Evolutionary conservation across 345 rosid species (phyloP), one percentile per base, ranked within the genome.

Genomic region (Linum usitatissimum): DNA sequence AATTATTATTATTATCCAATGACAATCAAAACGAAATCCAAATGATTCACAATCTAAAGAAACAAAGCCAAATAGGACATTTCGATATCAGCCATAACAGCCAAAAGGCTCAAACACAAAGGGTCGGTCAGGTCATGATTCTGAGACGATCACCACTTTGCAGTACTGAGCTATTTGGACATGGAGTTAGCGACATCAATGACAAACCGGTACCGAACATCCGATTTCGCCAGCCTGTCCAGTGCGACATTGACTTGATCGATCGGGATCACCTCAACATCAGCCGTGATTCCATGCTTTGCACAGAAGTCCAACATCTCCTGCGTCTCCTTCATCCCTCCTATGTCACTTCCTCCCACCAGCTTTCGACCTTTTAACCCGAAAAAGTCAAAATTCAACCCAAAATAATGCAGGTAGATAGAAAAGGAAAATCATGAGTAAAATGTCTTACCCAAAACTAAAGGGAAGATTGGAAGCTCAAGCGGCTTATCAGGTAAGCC

Each of bases 301-400:
- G 89, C 96, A 34, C 98, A 91, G 53, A 91, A 91, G 63, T 85
- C 92, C 49, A 85, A 79, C 96, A 87, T 90, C 83, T 90, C 95
- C 61, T 85, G 90, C 0, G 90, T 90, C 77, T 90, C 97, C 61
- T 84, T 80, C 62, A 87, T 80, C 66, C 93, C 92, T 66, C 95
- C 95, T 9, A 81, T 4, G 58, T 85, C 79, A 75, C 95, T 87
- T 68, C 95, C 97, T 28, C 95, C 91, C 23, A 90, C 68, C 67
- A 90, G 88, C 79, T 79, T 85, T 64, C 93, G 62, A 60, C 88
- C 95, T 90, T 57, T 34, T 53, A 67, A 1, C 39, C 64, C 6
- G 0, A 40, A 12, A 59, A 23, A 5, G 9, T 8, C 9, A 21
- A 10, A 57, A 2, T 57, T 14, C 21, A 13, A 57, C 13, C 6